phyloP scores from a whole-genome alignment of 441 rosid genomes.

The Adansonia madagascariensis region DNA sequence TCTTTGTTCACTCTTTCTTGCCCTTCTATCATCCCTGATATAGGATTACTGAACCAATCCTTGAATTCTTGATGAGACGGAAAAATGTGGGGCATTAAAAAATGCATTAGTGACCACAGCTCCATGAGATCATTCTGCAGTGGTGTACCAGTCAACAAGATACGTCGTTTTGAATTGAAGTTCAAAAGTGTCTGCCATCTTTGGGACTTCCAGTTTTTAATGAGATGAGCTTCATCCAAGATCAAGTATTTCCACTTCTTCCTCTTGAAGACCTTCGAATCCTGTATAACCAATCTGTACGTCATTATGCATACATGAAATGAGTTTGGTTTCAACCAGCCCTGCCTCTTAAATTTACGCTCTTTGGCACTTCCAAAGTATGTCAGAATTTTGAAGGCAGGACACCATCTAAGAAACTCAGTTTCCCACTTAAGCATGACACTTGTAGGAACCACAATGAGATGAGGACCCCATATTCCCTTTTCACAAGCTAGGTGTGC shows the following conservation, averaged over 20 bases:
- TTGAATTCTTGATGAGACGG: slow-evolving; percentile 99
- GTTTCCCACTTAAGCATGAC: slow-evolving; percentile 99
- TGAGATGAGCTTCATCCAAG: slow-evolving; percentile 99
- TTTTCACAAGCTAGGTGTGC: slow-evolving; percentile 98
- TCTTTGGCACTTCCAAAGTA: slow-evolving; percentile 99
- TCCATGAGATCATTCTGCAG: slow-evolving; percentile 99
- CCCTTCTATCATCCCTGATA: slow-evolving; percentile 99
- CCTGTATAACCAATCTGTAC: slow-evolving; percentile 96
- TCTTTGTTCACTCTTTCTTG: slow-evolving; percentile 97
- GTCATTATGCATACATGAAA: slow-evolving; percentile 99
- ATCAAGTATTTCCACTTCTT: slow-evolving; percentile 99
- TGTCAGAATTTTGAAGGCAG: slow-evolving; percentile 98
- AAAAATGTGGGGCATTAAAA: slow-evolving; percentile 98
- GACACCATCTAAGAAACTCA: slow-evolving; percentile 99
- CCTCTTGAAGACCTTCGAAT: slow-evolving; percentile 95
- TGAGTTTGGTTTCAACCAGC: slow-evolving; percentile 97
- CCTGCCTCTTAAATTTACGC: slow-evolving; percentile 96
- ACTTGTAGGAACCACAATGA: slow-evolving; percentile 99
- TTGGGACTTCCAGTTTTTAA: slow-evolving; percentile 99
- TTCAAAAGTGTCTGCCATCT: slow-evolving; percentile 99
- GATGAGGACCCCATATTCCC: slow-evolving; percentile 99
- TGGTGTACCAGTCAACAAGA: slow-evolving; percentile 96
- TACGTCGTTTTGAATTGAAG: slow-evolving; percentile 97
- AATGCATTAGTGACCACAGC: slow-evolving; percentile 99
- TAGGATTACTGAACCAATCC: slow-evolving; percentile 99